Evolutionary conservation across 1,284 basidiomycete species (phyloP), one percentile per base, ranked within the genome.

Genomic region (Laetiporus sulphureus): DNA sequence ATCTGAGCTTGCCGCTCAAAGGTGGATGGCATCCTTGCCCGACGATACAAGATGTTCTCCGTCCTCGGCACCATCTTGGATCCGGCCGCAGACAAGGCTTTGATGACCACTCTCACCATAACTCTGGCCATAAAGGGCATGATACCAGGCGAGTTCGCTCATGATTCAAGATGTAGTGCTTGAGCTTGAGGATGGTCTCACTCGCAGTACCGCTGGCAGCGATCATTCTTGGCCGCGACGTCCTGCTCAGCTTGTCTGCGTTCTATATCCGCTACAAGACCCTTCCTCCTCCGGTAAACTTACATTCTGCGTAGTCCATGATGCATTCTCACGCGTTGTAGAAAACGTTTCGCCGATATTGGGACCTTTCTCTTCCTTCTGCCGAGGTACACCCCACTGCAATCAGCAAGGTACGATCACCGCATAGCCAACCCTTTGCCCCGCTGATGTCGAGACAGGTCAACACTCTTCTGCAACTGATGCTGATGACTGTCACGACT

Each of bases 51-150:
- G 32, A 86, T 92, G 83, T 75, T 68, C 38, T 85, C 90, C 8
- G 91, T 98, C 8, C 73, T 99, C 25, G 95, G 95, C 8, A 90
- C 89, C 10, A 94, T 99, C 45, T 75, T 98, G 5, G 96, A 99
- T 62, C 95, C 95, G 6, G 92, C 94, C 0, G 95, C 96, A 2
- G 95, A 99, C 74, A 99, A 99, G 67, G 74, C 82, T 19, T 69
- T 99, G 34, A 90, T 99, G 84, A 96, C 95, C 1, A 97, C 94
- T 1, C 72, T 99, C 59, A 92, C 91, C 2, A 70, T 95, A 36
- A 87, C 91, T 1, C 67, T 99, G 42, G 80, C 89, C 0, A 77
- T 87, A 70, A 84, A 88, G 51, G 83, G 80, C 7, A 69, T 95
- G 50, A 67, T 99, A 22, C 93, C 95, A n/a, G 53, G 93, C 94